Conservation (phyloP, 306 rosid genomes). For the Castanea crenata region DNA sequence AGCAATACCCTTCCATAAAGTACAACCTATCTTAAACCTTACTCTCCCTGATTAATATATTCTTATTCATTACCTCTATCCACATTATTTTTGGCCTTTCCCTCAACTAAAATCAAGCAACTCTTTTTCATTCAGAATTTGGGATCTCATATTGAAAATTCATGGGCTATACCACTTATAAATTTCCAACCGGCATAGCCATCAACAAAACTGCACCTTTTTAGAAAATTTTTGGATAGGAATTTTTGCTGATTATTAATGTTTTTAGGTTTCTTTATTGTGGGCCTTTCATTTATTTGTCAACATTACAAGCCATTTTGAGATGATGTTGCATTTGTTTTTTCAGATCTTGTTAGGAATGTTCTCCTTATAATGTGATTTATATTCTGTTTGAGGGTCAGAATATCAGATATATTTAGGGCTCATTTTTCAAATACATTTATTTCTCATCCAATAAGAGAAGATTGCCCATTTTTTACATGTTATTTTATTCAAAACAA, state of each 20-base stretch:
- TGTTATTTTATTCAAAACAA: background rate
- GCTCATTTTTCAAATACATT: background rate
- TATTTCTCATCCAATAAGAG: background rate
- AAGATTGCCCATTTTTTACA: background rate
- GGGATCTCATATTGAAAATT: background rate
- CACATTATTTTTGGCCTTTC: too few species aligned
- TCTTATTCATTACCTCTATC: too few species aligned
- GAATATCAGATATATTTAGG: background rate
- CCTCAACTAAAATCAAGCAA: too few species aligned
- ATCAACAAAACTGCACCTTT: background rate
- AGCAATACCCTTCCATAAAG: too few species aligned
- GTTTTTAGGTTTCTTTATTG: background rate
- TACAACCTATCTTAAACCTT: too few species aligned
- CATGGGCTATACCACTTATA: background rate
- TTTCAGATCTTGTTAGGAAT: background rate
- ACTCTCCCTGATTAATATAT: too few species aligned
- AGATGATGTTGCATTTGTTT: background rate
- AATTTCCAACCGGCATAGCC: background rate
- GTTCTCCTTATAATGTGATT: background rate
- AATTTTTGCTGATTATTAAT: background rate
- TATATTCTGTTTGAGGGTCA: background rate
- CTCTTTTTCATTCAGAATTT: too few species aligned
- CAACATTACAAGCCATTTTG: background rate
- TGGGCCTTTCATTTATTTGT: background rate
- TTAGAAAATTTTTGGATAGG: background rate